These are phyloP conservation scores for Groenewaldozyma salmanticensis DNA, from an alignment of 805 yeast species.

Conservation along the genomic window DNA sequence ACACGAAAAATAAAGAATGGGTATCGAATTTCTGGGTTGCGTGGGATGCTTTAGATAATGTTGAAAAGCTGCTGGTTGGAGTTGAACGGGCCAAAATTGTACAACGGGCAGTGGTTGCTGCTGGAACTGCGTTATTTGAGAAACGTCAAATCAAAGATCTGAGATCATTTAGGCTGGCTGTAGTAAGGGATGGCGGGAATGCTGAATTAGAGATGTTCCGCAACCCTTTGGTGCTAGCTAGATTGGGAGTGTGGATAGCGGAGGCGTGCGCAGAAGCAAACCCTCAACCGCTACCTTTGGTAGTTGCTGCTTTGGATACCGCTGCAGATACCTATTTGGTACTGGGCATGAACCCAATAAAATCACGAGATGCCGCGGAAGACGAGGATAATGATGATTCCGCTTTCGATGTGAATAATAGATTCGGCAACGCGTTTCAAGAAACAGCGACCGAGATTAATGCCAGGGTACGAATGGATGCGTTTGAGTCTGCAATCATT, in stretches of 20 bases:
- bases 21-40: conserved; percentile 61
- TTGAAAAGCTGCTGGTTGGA: conserved; percentile 56
- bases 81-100: conserved; percentile 72
- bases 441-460: conserved; percentile 75
- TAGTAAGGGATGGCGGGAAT: conserved; percentile 60
- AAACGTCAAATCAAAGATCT: conserved; percentile 70
- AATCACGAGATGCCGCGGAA: conserved; percentile 35
- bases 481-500: conserved; percentile 89
- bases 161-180: conserved; percentile 74
- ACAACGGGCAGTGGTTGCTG: conserved; percentile 74
- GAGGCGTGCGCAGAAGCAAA: conserved; percentile 83
- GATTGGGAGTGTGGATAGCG: conserved; percentile 83
- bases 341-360: conserved; percentile 80
- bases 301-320: conserved; percentile 72
- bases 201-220: conserved; percentile 69
- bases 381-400: conserved; percentile 19
- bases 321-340: conserved; percentile 71
- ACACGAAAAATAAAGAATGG: conserved; percentile 52
- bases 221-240: conserved; percentile 76
- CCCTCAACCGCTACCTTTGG: conserved; percentile 58
- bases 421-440: conserved; percentile 87
- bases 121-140: conserved; percentile 86
- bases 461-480: conserved; percentile 83
- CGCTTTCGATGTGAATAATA: conserved; percentile 44
- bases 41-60: conserved; percentile 50